Evolutionary conservation across 2,329 filamentous ascomycete species (phyloP), one percentile per base, ranked within the genome.

Genomic region (Xylaria sp.): DNA sequence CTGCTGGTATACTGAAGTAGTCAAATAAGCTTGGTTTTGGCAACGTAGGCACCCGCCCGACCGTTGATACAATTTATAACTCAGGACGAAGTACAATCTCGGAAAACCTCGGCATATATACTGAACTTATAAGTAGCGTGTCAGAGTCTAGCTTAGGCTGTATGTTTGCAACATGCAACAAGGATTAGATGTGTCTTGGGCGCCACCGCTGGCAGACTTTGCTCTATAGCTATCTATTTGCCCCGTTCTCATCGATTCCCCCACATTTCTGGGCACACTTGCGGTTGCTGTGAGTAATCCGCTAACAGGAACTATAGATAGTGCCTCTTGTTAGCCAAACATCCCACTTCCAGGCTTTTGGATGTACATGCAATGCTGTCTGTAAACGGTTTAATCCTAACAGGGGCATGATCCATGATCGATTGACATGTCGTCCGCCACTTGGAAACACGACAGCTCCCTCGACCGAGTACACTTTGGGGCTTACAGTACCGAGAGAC

Each of bases 321-420:
- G 59, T 65, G 46, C 45, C 28, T 61, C 43, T 32, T 63, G 30
- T 61, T 61, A 63, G 66, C 63, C 68, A 70, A 70, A 55, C 34
- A 59, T 28, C 60, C 63, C 64, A 34, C 69, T 71, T 50, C 55
- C 46, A 64, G 64, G 57, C 30, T 50, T 60, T 48, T 48, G 59
- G 41, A 61, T 43, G 32, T 69, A 65, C 65, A 73, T 73, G 69
- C 69, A 70, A 46, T 30, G 25, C 30, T 70, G 68, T 67, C 57
- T 63, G 64, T 60, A 69, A 69, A 70, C 64, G 60, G 68, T 57
- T 60, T 58, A 73, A 67, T 64, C 67, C 57, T 68, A 60, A 60
- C 58, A 39, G 63, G 71, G 57, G 62, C 52, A 56, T 69, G 58
- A 41, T 55, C 57, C 57, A 48, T 64, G 60, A 9, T 50, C n/a